A percentile compares a stretch with the other conserved stretches of the same genome.
phyloP scores from a whole-genome alignment of 2,329 filamentous ascomycete genomes.

The Biscogniauxia marginata region DNA sequence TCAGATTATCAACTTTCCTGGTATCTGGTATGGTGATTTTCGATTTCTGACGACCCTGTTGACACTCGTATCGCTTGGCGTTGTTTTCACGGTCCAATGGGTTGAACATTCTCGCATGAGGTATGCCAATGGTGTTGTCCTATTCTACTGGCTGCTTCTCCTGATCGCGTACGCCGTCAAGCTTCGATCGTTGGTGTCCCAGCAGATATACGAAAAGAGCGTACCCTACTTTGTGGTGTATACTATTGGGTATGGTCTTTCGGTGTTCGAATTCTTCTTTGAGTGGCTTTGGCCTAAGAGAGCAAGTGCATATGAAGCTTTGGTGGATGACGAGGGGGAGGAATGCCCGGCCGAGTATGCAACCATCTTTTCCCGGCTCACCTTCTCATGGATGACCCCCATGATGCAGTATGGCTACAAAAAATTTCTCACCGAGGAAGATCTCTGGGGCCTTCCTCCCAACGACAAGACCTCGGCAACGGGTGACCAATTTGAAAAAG shows the following conservation, averaged over 20 bases:
- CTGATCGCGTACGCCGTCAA: slow-evolving; percentile 78
- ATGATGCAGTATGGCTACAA: slow-evolving; percentile 96
- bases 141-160: slow-evolving; percentile 91
- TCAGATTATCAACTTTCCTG: slow-evolving; percentile 68
- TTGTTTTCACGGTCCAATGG: slow-evolving; percentile 81
- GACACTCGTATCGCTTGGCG: slow-evolving; percentile 68
- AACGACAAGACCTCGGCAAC: slow-evolving; percentile 77
- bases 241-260: slow-evolving; percentile 68
- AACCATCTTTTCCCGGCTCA: slow-evolving; percentile 87
- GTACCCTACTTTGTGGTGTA: slow-evolving; percentile 77
- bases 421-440: slow-evolving; percentile 87
- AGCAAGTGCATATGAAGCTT: slow-evolving; percentile 57
- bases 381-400: slow-evolving; percentile 98
- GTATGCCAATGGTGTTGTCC: slow-evolving; percentile 80
- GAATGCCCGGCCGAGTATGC: slow-evolving; percentile 83
- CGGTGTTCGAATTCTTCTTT: slow-evolving; percentile 67
- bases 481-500: slow-evolving; percentile 64
- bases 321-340: slow-evolving; percentile 53
- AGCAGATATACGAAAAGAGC: slow-evolving; percentile 65
- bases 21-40: slow-evolving; percentile 77
- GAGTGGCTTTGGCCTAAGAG: slow-evolving; percentile 89
- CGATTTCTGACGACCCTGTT: slow-evolving; percentile 78
- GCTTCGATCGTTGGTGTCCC: slow-evolving; percentile 79
- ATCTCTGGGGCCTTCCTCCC: slow-evolving; percentile 87
- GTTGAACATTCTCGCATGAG: slow-evolving; percentile 80